Conservation (phyloP, 2,329 filamentous ascomycete genomes). For the Penicillium concentricum region DNA sequence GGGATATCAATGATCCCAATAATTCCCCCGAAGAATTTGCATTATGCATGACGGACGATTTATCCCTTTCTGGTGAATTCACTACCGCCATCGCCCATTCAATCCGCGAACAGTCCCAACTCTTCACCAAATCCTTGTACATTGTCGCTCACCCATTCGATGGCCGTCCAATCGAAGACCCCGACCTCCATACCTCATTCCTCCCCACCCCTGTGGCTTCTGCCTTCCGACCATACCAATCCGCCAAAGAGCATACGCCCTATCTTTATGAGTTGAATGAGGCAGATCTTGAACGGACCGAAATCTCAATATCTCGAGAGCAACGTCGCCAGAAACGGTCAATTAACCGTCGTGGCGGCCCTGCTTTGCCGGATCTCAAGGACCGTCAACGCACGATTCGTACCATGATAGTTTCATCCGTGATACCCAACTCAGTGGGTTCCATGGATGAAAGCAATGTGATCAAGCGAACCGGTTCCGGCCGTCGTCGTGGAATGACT, state of each 20-base stretch:
- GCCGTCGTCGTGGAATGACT: conserved; percentile 57
- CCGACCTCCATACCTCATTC: conserved; percentile 82
- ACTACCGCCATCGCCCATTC: conserved; percentile 96
- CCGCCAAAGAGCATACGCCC: conserved; percentile 90
- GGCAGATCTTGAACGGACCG: conserved; percentile 82
- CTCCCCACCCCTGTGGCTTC: conserved; percentile 77
- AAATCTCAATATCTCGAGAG: conserved; percentile 89
- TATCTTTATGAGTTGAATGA: conserved; percentile 94
- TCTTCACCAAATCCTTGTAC: conserved; percentile 91
- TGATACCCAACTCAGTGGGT: conserved; percentile 80
- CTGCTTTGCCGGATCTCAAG: conserved; percentile 91
- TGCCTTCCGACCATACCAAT: conserved; percentile 85
- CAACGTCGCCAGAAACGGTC: conserved; percentile 93
- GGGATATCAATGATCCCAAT: conserved; percentile 93
- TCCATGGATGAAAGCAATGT: conserved; percentile 81
- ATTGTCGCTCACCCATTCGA: conserved; percentile 94
- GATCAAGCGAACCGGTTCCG: conserved; percentile 72
- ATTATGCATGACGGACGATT: conserved; percentile 79
- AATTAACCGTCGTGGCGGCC: conserved; percentile 88
- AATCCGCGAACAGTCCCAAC: conserved; percentile 91
- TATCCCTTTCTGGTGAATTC: conserved; percentile 92
- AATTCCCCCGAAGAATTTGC: conserved; percentile 97
- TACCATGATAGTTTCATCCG: conserved; percentile 86
- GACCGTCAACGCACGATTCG: conserved; percentile 91
- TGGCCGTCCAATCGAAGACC: conserved; percentile 86